phyloP scores from a whole-genome alignment of 2,329 filamentous ascomycete genomes.

The Aspergillus aculeatinus region DNA sequence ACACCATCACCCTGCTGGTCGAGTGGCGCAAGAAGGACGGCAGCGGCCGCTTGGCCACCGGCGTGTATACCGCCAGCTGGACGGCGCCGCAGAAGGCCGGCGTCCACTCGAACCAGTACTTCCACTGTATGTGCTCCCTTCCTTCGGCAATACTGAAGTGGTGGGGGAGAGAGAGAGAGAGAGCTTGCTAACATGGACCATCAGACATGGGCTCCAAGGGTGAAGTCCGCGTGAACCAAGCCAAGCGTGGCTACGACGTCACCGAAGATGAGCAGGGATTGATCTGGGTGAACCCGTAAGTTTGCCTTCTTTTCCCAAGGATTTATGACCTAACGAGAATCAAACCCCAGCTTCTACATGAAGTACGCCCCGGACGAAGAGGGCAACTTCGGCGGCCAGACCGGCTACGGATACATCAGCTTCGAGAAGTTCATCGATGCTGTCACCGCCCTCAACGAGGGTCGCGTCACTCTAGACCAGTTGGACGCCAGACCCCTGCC shows the following conservation, averaged over 20 bases:
- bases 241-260: slow-evolving; percentile 90
- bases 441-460: slow-evolving; percentile 74
- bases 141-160: not conserved
- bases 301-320: slow-evolving; percentile 13
- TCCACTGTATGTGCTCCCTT: slow-evolving; percentile 62
- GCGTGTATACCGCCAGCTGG: slow-evolving; percentile 92
- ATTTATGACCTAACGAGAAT: not conserved
- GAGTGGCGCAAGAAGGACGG: slow-evolving; percentile 78
- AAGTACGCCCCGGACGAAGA: slow-evolving; percentile 91
- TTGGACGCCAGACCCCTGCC: slow-evolving; percentile 79
- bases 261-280: slow-evolving; percentile 74
- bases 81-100: slow-evolving; percentile 89
- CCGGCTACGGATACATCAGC: slow-evolving; percentile 88
- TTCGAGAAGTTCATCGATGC: slow-evolving; percentile 96
- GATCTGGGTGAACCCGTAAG: slow-evolving; percentile 81
- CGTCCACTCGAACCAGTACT: slow-evolving; percentile 96
- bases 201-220: slow-evolving; percentile 73
- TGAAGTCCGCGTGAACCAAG: slow-evolving; percentile 87
- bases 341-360: slow-evolving; percentile 70
- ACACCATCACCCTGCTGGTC: slow-evolving; percentile 87
- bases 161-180: too few species aligned
- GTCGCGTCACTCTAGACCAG: slow-evolving; percentile 68
- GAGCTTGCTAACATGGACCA: too few species aligned
- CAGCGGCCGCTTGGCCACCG: slow-evolving; percentile 71
- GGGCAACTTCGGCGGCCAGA: slow-evolving; percentile 89